Percentiles rank a stretch among this genome's conserved stretches.
These are phyloP conservation scores for Malus hybrid DNA, from an alignment of 331 rosid species.

Conservation along the genomic window DNA sequence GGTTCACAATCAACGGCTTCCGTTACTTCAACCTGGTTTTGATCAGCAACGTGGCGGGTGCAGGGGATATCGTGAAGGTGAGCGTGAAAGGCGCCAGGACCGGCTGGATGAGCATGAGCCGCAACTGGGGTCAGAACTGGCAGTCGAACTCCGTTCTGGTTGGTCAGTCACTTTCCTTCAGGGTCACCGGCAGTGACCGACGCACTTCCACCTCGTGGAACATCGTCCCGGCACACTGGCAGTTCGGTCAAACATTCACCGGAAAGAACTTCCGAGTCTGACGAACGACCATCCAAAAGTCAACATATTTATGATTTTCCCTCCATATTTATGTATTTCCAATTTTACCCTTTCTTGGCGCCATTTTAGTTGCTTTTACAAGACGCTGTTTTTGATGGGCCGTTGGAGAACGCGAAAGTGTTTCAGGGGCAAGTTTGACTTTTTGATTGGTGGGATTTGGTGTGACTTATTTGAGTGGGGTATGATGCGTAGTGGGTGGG, in stretches of 20 bases:
- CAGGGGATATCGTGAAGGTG: slow-evolving; percentile 47
- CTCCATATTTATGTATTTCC: slow-evolving; percentile 11
- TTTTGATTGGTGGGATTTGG: slow-evolving; percentile 5
- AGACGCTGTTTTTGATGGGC: slow-evolving; percentile 15
- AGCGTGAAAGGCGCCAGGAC: slow-evolving; percentile 40
- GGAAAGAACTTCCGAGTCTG: slow-evolving; percentile 46
- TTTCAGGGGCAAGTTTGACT: neutral
- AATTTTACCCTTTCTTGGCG: slow-evolving; percentile 15
- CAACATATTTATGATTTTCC: neutral
- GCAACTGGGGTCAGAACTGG: slow-evolving; percentile 59
- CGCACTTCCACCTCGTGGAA: slow-evolving; percentile 46
- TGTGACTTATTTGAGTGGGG: neutral
- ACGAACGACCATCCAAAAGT: neutral
- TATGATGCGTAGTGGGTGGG: neutral
- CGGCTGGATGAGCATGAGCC: slow-evolving; percentile 41
- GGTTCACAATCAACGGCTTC: slow-evolving; percentile 55
- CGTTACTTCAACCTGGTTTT: slow-evolving; percentile 55
- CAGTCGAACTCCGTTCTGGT: slow-evolving; percentile 39
- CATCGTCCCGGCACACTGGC: slow-evolving; percentile 37
- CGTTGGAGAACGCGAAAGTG: slow-evolving; percentile 15
- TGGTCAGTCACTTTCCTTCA: slow-evolving; percentile 38
- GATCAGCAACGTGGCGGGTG: slow-evolving; percentile 57
- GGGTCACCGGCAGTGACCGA: slow-evolving; percentile 42
- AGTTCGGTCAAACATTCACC: slow-evolving; percentile 52
- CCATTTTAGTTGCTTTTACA: neutral